Conservation (phyloP, 2,329 filamentous ascomycete species). For the Pezicula radicicola region DNA sequence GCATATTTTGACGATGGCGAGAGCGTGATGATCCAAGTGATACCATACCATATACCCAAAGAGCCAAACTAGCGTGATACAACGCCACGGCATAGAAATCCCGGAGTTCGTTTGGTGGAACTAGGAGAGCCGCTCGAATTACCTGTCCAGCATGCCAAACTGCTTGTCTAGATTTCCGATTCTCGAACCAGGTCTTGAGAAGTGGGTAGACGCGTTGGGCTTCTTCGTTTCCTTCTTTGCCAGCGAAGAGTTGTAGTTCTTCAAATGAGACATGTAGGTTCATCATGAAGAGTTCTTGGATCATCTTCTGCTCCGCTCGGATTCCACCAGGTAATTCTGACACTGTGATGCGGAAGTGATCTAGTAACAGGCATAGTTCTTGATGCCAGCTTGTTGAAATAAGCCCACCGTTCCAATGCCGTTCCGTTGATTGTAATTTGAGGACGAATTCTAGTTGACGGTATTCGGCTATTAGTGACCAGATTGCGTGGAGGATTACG, state of each 20-base stretch:
- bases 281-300: slow-evolving; percentile 48
- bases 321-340: slow-evolving; percentile 1
- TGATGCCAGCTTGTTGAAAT: slow-evolving; percentile 55
- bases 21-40: slow-evolving; percentile 7
- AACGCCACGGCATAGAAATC: slow-evolving; percentile 68
- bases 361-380: slow-evolving; percentile 51
- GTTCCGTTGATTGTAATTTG: slow-evolving; percentile 6
- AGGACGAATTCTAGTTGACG: slow-evolving; percentile 47
- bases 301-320: slow-evolving; percentile 1
- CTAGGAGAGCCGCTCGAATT: slow-evolving; percentile 48
- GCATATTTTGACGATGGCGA: background rate
- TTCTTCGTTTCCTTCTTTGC: slow-evolving; percentile 65
- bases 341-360: background rate
- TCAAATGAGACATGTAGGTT: slow-evolving; percentile 63
- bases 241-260: slow-evolving; percentile 65
- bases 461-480: slow-evolving; percentile 64
- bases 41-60: slow-evolving; percentile 69
- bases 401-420: slow-evolving; percentile 33
- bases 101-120: slow-evolving; percentile 37
- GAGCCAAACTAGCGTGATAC: slow-evolving; percentile 63
- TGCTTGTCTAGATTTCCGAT: slow-evolving; percentile 52
- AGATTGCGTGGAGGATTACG: slow-evolving; percentile 63
- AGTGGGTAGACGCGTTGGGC: slow-evolving; percentile 56
- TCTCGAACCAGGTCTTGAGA: slow-evolving; percentile 57
- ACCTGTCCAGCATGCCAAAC: slow-evolving; percentile 69